These are phyloP conservation scores for Trichosporon faecale DNA, from an alignment of 1,284 basidiomycete species.

Conservation along the genomic window DNA sequence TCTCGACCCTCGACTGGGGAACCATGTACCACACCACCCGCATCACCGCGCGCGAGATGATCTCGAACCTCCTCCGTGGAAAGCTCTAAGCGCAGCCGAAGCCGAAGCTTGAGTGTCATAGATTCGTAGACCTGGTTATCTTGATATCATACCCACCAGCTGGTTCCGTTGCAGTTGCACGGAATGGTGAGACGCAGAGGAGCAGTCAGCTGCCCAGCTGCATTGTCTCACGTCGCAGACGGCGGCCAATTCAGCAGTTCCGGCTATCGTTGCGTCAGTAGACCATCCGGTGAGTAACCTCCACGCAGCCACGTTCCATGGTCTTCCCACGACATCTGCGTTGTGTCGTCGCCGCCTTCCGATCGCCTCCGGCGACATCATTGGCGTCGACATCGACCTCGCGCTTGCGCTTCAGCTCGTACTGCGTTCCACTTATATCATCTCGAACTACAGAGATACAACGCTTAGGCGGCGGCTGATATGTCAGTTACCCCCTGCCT, in stretches of 20 bases:
- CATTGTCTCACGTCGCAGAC: neutral
- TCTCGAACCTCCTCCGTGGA: constrained; percentile 73
- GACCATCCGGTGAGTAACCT: neutral
- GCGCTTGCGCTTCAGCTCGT: neutral
- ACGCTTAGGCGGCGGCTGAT: constrained; percentile 18
- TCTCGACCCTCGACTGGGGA: constrained; percentile 82
- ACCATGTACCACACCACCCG: constrained; percentile 76
- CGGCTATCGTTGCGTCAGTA: neutral
- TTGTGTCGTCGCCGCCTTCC: neutral
- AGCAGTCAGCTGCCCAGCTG: no score
- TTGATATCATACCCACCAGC: neutral
- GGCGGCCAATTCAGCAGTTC: neutral
- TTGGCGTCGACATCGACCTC: neutral
- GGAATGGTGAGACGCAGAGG: no score
- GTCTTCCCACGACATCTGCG: neutral
- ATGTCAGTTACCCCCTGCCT: neutral
- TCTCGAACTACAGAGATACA: neutral
- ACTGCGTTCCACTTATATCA: neutral
- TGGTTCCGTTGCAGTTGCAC: neutral
- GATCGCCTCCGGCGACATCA: neutral
- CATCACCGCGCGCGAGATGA: constrained; percentile 79
- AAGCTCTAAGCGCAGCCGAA: constrained; percentile 68
- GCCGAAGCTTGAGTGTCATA: neutral
- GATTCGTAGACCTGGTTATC: constrained; percentile 1
- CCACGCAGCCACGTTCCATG: constrained; percentile 5